These are phyloP conservation scores for Xanthoconium separans DNA, from an alignment of 1,284 basidiomycete species.

Conservation along the genomic window DNA sequence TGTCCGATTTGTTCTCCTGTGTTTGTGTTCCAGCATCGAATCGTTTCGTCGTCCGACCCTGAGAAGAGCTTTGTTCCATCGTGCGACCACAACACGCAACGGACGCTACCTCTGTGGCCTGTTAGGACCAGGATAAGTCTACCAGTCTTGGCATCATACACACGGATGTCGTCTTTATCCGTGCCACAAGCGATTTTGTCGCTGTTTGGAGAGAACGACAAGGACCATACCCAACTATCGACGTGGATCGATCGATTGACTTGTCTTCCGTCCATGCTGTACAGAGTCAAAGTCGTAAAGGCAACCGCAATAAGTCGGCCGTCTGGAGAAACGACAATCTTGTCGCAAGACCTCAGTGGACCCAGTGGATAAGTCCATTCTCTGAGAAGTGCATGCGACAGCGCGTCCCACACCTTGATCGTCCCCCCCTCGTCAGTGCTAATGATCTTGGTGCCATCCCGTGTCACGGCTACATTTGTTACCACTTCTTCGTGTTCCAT, in stretches of 20 bases:
- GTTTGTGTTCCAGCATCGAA: slow-evolving; percentile 12
- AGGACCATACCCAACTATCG: neutral
- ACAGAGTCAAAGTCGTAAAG: accelerated
- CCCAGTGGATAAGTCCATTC: slow-evolving; percentile 1
- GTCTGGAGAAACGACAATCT: slow-evolving; percentile 1
- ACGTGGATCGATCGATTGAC: neutral
- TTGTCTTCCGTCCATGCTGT: neutral
- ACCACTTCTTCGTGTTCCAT: neutral
- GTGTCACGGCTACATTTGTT: neutral
- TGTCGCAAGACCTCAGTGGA: accelerated
- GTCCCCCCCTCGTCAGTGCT: neutral
- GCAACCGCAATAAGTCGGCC: neutral
- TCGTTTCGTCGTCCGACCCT: neutral
- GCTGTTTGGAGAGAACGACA: slow-evolving; percentile 10
- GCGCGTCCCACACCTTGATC: slow-evolving; percentile 5
- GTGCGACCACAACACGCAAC: slow-evolving; percentile 13
- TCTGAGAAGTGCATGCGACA: neutral
- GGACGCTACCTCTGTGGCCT: neutral
- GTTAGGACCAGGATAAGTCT: neutral
- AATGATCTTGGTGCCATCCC: neutral
- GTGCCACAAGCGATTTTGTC: slow-evolving; percentile 5
- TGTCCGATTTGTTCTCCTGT: slow-evolving; percentile 5
- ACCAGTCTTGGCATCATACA: slow-evolving; percentile 5
- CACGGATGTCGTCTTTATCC: neutral
- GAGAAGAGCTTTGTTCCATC: slow-evolving; percentile 12